A percentile compares a stretch with the other conserved stretches of the same genome.
These are phyloP conservation scores for Rusavskia elegans DNA, from an alignment of 495 filamentous ascomycete genomes.

Conservation along the genomic window DNA sequence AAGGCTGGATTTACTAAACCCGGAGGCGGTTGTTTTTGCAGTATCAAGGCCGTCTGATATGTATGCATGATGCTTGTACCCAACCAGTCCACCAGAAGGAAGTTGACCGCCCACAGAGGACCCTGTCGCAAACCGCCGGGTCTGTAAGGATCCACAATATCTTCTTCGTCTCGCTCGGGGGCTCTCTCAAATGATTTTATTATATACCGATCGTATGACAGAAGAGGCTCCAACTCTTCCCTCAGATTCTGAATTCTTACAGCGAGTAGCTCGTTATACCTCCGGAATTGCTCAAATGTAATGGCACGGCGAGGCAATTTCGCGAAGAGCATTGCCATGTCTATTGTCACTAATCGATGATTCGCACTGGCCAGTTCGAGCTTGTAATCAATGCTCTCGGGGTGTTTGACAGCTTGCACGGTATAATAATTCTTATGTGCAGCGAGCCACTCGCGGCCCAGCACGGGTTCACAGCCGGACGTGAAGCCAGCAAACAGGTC, in stretches of 20 bases:
- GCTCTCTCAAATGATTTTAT: conserved; percentile 41
- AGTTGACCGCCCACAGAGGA: conserved; percentile 56
- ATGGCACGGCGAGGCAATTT: conserved; percentile 45
- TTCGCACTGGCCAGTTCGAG: conserved; percentile 47
- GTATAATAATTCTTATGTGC: conserved; percentile 45
- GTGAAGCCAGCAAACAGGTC: conserved; percentile 74
- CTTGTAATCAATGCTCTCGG: conserved; percentile 46
- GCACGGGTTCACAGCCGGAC: conserved; percentile 57
- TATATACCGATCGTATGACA: conserved; percentile 40
- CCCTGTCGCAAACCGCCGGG: conserved; percentile 50
- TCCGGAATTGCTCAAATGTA: conserved; percentile 44
- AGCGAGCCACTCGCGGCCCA: conserved; percentile 70
- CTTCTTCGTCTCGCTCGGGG: conserved; percentile 35
- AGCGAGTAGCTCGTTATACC: conserved; percentile 40
- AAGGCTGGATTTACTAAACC: conserved; percentile 46
- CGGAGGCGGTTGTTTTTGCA: conserved; percentile 31
- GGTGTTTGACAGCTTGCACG: conserved; percentile 39
- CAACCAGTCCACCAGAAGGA: conserved; percentile 60
- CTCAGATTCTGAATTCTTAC: conserved; percentile 39
- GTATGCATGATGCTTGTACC: conserved; percentile 67
- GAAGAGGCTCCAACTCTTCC: conserved; percentile 36
- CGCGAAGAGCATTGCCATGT: conserved; percentile 68
- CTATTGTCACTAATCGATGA: conserved; percentile 58
- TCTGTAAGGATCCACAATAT: conserved; percentile 57
- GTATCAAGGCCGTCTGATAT: conserved; percentile 44